A percentile compares a stretch with the other conserved stretches of the same genome.
Conservation (phyloP, 2,329 filamentous ascomycete species). For the Fusarium algeriense region DNA sequence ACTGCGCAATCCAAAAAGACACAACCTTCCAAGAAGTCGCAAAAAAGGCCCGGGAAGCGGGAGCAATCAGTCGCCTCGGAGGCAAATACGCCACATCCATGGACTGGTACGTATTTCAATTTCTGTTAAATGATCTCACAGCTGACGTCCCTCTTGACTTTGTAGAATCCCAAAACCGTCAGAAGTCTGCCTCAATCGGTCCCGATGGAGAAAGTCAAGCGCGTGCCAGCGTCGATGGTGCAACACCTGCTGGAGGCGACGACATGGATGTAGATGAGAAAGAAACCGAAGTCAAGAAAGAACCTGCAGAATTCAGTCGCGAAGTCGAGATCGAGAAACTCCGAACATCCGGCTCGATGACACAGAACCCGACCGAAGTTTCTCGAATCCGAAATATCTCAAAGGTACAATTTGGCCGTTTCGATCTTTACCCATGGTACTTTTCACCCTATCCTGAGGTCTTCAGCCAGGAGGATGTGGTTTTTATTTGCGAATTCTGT, state of each 20-base stretch:
- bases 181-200: conserved; percentile 58
- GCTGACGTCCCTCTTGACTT: conserved; percentile 54
- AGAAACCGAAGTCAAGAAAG: conserved; percentile 59
- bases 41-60: conserved; percentile 67
- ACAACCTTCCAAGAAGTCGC: conserved; percentile 68
- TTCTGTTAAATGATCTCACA: background rate
- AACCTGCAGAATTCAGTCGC: conserved; percentile 73
- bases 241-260: conserved; percentile 60
- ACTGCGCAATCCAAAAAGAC: conserved; percentile 69
- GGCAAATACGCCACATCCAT: conserved; percentile 66
- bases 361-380: conserved; percentile 97
- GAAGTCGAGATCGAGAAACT: conserved; percentile 98
- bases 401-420: conserved; percentile 92
- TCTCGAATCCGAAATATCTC: conserved; percentile 95
- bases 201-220: conserved; percentile 61
- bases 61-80: conserved; percentile 68
- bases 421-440: conserved; percentile 97
- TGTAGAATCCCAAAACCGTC: conserved; percentile 60
- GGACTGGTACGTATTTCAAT: conserved; percentile 53
- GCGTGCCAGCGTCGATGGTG: conserved; percentile 57
- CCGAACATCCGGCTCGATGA: conserved; percentile 96
- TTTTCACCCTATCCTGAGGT: conserved; percentile 96
- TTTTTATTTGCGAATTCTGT: conserved; percentile 98
- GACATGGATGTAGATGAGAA: conserved; percentile 69
- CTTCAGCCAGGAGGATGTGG: conserved; percentile 88